Evolutionary conservation across 805 yeast species (phyloP).

Genomic region (Saccharomycopsis malanga): DNA sequence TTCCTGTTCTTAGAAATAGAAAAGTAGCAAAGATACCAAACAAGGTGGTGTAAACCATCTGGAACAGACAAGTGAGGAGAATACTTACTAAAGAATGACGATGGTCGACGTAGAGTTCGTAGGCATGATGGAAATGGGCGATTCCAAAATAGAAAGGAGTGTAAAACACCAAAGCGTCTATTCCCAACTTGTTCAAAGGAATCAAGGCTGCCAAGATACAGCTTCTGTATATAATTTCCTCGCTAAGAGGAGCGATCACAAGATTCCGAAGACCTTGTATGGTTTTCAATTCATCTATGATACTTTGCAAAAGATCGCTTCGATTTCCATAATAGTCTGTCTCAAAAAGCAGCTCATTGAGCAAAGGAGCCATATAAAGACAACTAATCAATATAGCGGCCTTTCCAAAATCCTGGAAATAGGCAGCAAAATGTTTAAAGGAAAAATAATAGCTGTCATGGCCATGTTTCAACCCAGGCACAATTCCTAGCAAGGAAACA

Average conservation of each 20-base stretch:
- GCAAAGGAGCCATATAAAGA: constrained; percentile 44
- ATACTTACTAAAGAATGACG: constrained; percentile 29
- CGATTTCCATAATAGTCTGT: neutral
- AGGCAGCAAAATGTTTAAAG: constrained; percentile 15
- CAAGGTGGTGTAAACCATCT: constrained; percentile 55
- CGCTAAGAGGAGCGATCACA: constrained; percentile 69
- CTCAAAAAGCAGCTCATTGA: constrained; percentile 29
- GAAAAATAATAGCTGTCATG: constrained; percentile 5
- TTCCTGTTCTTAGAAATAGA: constrained; percentile 44
- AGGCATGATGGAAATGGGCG: constrained; percentile 75
- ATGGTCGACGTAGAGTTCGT: constrained; percentile 34
- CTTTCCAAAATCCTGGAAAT: constrained; percentile 20
- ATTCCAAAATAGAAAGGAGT: constrained; percentile 67
- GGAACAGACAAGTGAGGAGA: constrained; percentile 38
- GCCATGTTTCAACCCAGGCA: constrained; percentile 30
- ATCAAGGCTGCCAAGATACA: constrained; percentile 30
- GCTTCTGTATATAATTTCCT: constrained; percentile 65
- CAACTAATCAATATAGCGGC: constrained; percentile 30
- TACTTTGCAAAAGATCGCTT: neutral
- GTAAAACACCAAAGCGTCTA: constrained; percentile 27
- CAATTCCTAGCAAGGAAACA: constrained; percentile 29
- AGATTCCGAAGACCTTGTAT: constrained; percentile 47
- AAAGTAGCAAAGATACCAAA: constrained; percentile 65
- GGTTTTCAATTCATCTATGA: constrained; percentile 23
- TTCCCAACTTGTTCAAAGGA: constrained; percentile 24